phyloP scores from a whole-genome alignment of 148 eudicot genomes.

The Euryodendron excelsum region DNA sequence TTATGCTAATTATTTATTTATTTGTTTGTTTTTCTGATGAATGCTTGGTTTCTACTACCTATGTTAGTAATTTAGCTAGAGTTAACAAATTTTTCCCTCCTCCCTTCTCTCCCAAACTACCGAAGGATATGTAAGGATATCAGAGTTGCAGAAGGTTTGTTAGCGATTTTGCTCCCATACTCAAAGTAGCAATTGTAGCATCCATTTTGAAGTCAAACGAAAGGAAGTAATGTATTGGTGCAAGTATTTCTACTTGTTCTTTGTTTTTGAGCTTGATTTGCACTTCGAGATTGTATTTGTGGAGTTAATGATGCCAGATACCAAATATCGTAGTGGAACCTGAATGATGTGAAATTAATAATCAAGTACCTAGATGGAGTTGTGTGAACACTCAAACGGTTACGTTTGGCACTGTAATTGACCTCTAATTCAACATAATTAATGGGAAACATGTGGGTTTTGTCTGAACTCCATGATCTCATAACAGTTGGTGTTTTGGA shows the following conservation, averaged over 20 bases:
- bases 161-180: background rate
- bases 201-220: background rate
- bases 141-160: background rate
- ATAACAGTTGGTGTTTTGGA: background rate
- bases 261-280: background rate
- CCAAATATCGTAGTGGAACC: background rate
- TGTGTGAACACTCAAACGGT: no score
- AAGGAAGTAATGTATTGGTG: no score
- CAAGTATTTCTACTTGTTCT: background rate
- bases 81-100: no score
- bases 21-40: background rate
- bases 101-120: no score
- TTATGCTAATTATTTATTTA: background rate
- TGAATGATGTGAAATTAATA: conserved; percentile 6
- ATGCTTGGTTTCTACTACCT: background rate
- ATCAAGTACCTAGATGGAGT: background rate
- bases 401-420: background rate
- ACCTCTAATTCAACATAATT: background rate
- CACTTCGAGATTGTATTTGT: background rate
- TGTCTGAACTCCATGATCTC: no score
- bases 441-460: no score
- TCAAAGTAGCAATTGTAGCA: background rate
- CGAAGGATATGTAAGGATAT: background rate
- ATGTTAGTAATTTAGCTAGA: no score
- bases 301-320: background rate